phyloP scores from a whole-genome alignment of 192 early-diverging fungal genomes.

The Coemansia guatemalensis region DNA sequence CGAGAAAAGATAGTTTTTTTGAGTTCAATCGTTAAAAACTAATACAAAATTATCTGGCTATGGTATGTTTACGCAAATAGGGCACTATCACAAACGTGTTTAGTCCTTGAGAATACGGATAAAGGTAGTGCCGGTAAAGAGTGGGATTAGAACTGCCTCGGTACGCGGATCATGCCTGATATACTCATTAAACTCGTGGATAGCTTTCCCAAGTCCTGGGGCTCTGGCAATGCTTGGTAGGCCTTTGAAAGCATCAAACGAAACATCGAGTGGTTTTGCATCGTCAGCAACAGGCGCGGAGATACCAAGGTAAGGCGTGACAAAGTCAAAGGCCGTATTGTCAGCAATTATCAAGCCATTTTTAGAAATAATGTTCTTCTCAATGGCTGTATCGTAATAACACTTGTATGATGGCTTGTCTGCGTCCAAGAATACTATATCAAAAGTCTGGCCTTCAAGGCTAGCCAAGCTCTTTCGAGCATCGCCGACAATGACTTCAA shows the following conservation, averaged over 20 bases:
- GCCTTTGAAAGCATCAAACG: neutral
- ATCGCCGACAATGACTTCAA: conserved; percentile 48
- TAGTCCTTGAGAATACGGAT: conserved; percentile 13
- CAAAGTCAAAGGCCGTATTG: conserved; percentile 52
- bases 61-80: too few relatives aligned
- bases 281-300: conserved; percentile 14
- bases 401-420: conserved; percentile 66
- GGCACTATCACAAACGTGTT: neutral
- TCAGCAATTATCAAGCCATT: conserved; percentile 66
- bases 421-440: conserved; percentile 70
- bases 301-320: conserved; percentile 23
- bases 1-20: too few relatives aligned
- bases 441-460: conserved; percentile 55
- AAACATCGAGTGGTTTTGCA: conserved; percentile 13
- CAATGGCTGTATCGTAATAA: conserved; percentile 65
- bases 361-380: conserved; percentile 58
- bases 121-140: conserved; percentile 50
- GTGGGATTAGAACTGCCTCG: conserved; percentile 59
- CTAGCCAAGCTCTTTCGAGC: conserved; percentile 34
- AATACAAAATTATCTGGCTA: too few relatives aligned
- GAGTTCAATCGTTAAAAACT: too few relatives aligned
- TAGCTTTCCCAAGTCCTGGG: conserved; percentile 1
- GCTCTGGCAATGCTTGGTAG: neutral
- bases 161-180: conserved; percentile 59
- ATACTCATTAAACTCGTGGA: conserved; percentile 66